These are phyloP conservation scores for Nicotiana attenuata DNA, from an alignment of 257 asterid species.

Conservation along the genomic window DNA sequence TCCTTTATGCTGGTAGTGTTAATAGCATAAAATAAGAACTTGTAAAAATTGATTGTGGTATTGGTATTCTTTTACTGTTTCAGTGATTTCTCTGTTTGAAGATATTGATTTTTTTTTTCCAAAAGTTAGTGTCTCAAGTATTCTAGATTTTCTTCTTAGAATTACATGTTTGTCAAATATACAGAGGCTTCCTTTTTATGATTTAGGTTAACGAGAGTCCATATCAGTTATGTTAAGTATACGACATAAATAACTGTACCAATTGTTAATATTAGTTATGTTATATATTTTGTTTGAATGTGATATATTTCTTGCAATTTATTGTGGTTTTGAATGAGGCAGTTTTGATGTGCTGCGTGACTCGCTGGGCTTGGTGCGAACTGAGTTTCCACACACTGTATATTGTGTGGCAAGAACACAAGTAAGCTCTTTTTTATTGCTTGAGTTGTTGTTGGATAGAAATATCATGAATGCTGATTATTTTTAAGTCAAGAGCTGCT, in stretches of 20 bases:
- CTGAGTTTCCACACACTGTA: constrained; percentile 78
- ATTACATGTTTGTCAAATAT: too few relatives aligned
- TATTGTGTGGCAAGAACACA: constrained; percentile 89
- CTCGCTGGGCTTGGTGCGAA: constrained; percentile 75
- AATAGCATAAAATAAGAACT: too few relatives aligned
- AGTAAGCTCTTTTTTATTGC: constrained; percentile 30
- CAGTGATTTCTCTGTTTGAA: too few relatives aligned
- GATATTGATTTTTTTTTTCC: too few relatives aligned
- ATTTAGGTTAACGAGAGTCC: too few relatives aligned
- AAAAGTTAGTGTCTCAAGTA: too few relatives aligned
- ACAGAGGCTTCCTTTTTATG: too few relatives aligned
- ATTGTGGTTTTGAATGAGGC: constrained; percentile 22
- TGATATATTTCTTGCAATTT: not conserved
- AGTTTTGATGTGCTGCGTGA: constrained; percentile 88
- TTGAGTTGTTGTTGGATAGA: not conserved
- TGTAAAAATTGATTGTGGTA: too few relatives aligned
- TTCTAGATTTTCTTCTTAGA: too few relatives aligned
- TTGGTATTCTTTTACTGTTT: too few relatives aligned
- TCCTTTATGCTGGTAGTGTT: too few relatives aligned
- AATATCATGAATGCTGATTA: not conserved
- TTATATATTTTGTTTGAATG: not conserved
- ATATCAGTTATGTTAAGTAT: too few relatives aligned
- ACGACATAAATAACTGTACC: not conserved
- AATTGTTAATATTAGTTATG: not conserved
- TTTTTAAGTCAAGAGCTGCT: not conserved